phyloP scores from a whole-genome alignment of 2,329 filamentous ascomycete genomes.

The Penicillium janthinellum region DNA sequence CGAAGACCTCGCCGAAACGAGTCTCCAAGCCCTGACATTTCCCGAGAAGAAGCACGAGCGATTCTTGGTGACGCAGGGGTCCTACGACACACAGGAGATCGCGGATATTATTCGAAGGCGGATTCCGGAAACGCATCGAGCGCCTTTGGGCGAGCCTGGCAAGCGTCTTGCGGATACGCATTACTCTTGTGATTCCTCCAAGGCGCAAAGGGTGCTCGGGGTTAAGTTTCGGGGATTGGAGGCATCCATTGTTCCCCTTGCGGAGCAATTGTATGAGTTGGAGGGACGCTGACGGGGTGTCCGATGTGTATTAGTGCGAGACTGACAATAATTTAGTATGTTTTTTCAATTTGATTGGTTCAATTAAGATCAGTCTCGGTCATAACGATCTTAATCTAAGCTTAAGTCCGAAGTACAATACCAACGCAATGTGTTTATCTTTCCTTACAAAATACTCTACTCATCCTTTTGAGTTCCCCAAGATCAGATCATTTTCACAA shows the following conservation, averaged over 20 bases:
- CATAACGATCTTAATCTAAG: background rate
- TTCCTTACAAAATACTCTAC: no score
- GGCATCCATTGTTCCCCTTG: slow-evolving; percentile 24
- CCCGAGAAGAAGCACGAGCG: slow-evolving; percentile 20
- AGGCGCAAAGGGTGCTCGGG: slow-evolving; percentile 48
- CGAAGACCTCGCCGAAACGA: slow-evolving; percentile 23
- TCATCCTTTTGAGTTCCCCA: no score
- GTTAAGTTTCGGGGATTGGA: slow-evolving; percentile 37
- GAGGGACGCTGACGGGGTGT: background rate
- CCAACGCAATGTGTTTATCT: no score
- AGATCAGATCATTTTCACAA: background rate
- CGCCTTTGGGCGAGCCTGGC: slow-evolving; percentile 29
- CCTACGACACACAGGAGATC: slow-evolving; percentile 35
- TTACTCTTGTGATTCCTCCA: slow-evolving; percentile 53
- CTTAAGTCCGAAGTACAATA: background rate
- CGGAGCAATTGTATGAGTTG: slow-evolving; percentile 26
- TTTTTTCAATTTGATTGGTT: background rate
- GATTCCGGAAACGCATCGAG: slow-evolving; percentile 16
- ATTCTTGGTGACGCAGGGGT: slow-evolving; percentile 30
- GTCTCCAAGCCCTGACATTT: slow-evolving; percentile 19
- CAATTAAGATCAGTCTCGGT: background rate
- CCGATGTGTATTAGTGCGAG: no score
- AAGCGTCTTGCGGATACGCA: slow-evolving; percentile 27
- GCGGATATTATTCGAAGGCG: slow-evolving; percentile 28
- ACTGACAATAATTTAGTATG: background rate